phyloP scores from a whole-genome alignment of 2,329 filamentous ascomycete species.

The Cytospora mali region DNA sequence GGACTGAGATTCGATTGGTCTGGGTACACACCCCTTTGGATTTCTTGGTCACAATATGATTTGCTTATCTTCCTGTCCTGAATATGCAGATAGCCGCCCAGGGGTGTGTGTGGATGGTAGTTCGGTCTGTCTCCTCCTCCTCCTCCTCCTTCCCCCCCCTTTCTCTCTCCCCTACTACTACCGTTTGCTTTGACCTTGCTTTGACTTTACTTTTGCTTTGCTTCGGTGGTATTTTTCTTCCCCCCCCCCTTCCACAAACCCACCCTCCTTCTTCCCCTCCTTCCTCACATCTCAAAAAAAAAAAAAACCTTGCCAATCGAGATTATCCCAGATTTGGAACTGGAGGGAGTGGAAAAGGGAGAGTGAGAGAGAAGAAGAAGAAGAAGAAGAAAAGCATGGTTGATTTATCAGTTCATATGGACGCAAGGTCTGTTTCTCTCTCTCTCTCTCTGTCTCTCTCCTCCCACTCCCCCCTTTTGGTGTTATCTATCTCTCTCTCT shows the following conservation, averaged over 20 bases:
- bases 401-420: not conserved
- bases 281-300: not conserved
- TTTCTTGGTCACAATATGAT: constrained; percentile 10
- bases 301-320: not conserved
- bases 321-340: constrained; percentile 4
- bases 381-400: constrained; percentile 15
- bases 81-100: constrained; percentile 27
- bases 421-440: not conserved
- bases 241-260: too few relatives aligned
- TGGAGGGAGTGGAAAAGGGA: constrained; percentile 26
- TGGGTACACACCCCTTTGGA: not conserved
- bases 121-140: too few relatives aligned
- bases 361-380: constrained; percentile 26
- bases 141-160: not conserved
- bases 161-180: too few relatives aligned
- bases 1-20: not conserved
- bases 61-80: constrained; percentile 19
- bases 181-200: not conserved
- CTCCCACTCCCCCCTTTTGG: too few relatives aligned
- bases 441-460: not conserved
- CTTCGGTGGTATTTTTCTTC: not conserved
- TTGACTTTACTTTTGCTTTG: not conserved
- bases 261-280: not conserved
- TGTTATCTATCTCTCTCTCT: too few relatives aligned
- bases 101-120: constrained; percentile 2